Evolutionary conservation across 495 filamentous ascomycete genomes (phyloP).

Genomic region (Penicillium paradoxum): DNA sequence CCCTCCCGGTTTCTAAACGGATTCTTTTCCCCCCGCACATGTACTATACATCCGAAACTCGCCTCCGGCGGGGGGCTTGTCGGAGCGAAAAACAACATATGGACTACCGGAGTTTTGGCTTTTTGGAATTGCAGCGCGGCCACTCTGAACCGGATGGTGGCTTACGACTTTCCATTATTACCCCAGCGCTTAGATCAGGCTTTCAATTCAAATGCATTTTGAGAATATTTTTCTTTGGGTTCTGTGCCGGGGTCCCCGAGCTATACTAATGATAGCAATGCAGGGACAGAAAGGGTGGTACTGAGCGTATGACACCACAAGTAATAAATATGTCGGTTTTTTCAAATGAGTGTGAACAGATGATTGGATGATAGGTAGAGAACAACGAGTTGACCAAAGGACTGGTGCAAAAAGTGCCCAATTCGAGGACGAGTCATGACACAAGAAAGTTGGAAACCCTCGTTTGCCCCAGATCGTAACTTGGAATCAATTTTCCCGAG

Average conservation of each 20-base stretch:
- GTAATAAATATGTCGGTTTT: constrained; percentile 4
- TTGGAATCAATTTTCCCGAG: constrained; percentile 13
- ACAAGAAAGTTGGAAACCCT: not conserved
- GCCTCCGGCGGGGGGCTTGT: constrained; percentile 2
- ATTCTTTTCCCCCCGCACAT: constrained; percentile 11
- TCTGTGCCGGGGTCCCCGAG: constrained; percentile 1
- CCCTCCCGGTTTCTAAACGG: constrained; percentile 79
- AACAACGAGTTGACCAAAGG: not conserved
- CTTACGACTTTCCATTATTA: constrained; percentile 28
- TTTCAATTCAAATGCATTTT: constrained; percentile 19
- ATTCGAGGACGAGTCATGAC: not conserved
- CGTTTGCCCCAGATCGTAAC: not conserved
- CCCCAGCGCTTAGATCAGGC: constrained; percentile 22
- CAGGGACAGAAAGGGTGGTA: not conserved
- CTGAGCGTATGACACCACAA: constrained; percentile 16
- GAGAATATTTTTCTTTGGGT: not conserved
- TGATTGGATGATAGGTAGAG: no score
- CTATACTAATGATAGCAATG: constrained; percentile 9
- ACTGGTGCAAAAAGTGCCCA: not conserved
- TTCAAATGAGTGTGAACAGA: not conserved
- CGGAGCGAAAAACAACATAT: constrained; percentile 21
- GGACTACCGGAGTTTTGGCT: constrained; percentile 39
- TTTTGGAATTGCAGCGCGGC: constrained; percentile 24
- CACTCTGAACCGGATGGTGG: constrained; percentile 13
- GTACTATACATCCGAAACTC: constrained; percentile 32